Conservation (phyloP, 202 grass and related monocot species). For the Zoysia matrella region DNA sequence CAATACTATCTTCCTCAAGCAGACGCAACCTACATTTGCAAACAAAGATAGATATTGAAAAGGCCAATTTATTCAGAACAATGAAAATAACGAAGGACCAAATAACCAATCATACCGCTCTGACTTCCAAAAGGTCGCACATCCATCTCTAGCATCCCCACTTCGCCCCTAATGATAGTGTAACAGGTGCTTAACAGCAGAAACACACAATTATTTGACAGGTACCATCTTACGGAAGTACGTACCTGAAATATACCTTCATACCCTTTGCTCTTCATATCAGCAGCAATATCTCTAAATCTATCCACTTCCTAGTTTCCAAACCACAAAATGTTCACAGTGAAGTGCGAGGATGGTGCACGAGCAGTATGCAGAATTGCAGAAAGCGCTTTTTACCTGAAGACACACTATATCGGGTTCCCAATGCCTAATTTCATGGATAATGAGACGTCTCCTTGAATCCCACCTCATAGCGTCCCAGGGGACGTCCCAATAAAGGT, state of each 20-base stretch:
- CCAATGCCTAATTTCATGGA: constrained; percentile 69
- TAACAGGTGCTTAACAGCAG: constrained; percentile 26
- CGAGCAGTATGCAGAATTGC: constrained; percentile 18
- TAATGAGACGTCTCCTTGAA: constrained; percentile 73
- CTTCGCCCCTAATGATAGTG: constrained; percentile 57
- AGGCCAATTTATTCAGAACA: constrained; percentile 26
- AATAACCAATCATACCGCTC: constrained; percentile 40
- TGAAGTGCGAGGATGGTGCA: background rate
- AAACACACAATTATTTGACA: constrained; percentile 34
- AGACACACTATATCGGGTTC: constrained; percentile 87
- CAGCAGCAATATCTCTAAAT: constrained; percentile 56
- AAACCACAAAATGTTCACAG: constrained; percentile 37
- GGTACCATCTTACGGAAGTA: background rate
- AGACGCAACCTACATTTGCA: constrained; percentile 67
- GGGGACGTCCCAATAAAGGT: constrained; percentile 80
- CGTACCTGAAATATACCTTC: constrained; percentile 76
- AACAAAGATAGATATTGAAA: constrained; percentile 45
- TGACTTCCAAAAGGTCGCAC: constrained; percentile 94
- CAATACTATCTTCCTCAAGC: constrained; percentile 82
- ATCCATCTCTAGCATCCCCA: constrained; percentile 83
- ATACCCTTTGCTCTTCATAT: constrained; percentile 74
- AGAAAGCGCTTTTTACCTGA: constrained; percentile 53
- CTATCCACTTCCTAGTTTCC: constrained; percentile 79
- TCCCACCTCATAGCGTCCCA: constrained; percentile 72
- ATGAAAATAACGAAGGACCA: constrained; percentile 26